Evolutionary conservation across 2,329 filamentous ascomycete species (phyloP), one percentile per base, ranked within the genome.

Genomic region (Apiospora koreana): DNA sequence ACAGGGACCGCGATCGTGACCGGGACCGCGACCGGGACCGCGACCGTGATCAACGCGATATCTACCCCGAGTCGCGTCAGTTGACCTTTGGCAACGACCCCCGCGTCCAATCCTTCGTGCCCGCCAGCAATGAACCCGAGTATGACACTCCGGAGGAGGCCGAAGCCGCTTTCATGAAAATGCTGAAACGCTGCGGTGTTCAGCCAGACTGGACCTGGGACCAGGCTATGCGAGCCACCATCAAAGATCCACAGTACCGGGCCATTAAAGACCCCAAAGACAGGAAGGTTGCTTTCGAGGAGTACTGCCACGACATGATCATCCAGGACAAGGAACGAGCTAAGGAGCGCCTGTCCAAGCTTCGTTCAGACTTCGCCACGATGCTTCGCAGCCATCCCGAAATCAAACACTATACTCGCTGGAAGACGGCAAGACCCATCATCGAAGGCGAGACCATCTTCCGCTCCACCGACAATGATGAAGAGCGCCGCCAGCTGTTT

Each of bases 321-420:
- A 87, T 93, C 75, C 94, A 98, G 83, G 96, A 99, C 84, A 96
- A 97, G 85, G 94, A 97, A 81, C 93, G 93, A 75, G 95, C 95
- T 79, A 95, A 97, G 82, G 95, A 98, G 83, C 92, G 96, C 79
- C 87, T 97, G 81, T 88, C 93, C 76, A 98, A 98, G 85, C 87
- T 98, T 78, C 93, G 94, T 77, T 88, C 93, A 81, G 96, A 98
- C 85, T 99, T 99, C 82, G 92, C 93, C 75, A 95, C 92, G 69
- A 99, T 99, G 96, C 88, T 99, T 75, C 94, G 92, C 82, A 95
- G 94, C 74, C 95, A 99, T 81, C 94, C 95, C 72, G 96, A 99
- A 81, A 98, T 99, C 82, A 96, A 95, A 81, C 91, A 98, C 80
- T 98, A 97, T 81, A 98, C 95, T 54, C 92, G 94, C 72, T 99